Evolutionary conservation across 2,329 filamentous ascomycete species (phyloP).

Genomic region (Hawksworthiomyces lignivorus): DNA sequence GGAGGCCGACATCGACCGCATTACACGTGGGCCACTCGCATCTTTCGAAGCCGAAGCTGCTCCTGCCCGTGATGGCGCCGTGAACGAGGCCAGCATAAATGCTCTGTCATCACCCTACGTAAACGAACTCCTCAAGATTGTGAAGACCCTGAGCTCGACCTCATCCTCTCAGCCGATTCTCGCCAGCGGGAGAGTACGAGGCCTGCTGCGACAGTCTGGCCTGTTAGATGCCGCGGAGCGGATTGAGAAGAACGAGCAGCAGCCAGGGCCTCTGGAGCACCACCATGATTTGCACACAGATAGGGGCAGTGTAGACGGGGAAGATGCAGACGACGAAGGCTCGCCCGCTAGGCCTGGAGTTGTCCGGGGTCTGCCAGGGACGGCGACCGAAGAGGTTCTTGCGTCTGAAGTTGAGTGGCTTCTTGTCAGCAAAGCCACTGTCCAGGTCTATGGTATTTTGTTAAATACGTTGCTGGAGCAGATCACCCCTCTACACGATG

Average conservation of each 20-base stretch:
- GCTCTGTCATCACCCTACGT: conserved; percentile 46
- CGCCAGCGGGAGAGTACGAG: conserved; percentile 50
- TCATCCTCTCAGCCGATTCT: conserved; percentile 57
- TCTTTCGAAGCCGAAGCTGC: conserved; percentile 19
- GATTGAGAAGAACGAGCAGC: conserved; percentile 4
- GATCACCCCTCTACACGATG: conserved; percentile 74
- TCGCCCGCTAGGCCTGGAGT: not conserved
- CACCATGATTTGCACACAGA: conserved; percentile 4
- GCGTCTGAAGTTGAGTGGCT: conserved; percentile 85
- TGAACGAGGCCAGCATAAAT: conserved; percentile 23
- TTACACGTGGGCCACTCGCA: conserved; percentile 41
- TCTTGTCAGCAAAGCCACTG: conserved; percentile 79
- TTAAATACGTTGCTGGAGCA: conserved; percentile 72
- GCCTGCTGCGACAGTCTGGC: conserved; percentile 55
- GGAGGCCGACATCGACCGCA: conserved; percentile 52
- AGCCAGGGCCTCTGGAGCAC: conserved; percentile 4
- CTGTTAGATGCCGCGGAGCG: conserved; percentile 36
- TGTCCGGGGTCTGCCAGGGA: not conserved
- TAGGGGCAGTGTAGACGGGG: conserved; percentile 12
- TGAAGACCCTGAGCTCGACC: conserved; percentile 63
- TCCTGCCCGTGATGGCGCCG: not conserved
- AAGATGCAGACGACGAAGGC: conserved; percentile 1
- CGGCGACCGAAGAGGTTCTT: conserved; percentile 38
- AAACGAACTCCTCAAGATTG: conserved; percentile 57
- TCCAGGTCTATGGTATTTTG: conserved; percentile 81